Evolutionary conservation across 1,284 basidiomycete genomes (phyloP).

Genomic region (Cryptococcus wingfieldii): DNA sequence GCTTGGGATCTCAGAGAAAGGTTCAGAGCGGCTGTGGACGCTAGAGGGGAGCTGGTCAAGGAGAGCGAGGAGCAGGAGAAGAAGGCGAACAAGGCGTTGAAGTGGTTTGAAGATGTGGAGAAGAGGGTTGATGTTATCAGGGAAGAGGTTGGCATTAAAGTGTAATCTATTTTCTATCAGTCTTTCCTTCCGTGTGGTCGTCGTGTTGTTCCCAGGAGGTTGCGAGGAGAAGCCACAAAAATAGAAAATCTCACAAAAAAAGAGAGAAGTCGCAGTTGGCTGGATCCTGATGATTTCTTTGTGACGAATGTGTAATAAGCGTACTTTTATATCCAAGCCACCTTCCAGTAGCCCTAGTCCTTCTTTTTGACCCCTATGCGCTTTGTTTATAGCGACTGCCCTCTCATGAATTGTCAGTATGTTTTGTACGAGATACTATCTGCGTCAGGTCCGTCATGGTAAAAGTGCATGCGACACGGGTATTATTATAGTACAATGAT

Average conservation of each 20-base stretch:
- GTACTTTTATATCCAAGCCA: not conserved
- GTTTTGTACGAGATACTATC: too few species aligned
- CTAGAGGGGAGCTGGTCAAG: slow-evolving; percentile 68
- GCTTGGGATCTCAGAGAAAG: slow-evolving; percentile 85
- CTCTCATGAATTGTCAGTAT: too few species aligned
- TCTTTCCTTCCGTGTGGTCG: not conserved
- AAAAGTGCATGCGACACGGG: not conserved
- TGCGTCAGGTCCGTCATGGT: too few species aligned
- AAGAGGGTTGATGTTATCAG: slow-evolving; percentile 58
- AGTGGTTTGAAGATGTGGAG: slow-evolving; percentile 64
- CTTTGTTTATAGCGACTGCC: too few species aligned
- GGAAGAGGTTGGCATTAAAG: slow-evolving; percentile 38
- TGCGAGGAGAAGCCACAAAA: not conserved
- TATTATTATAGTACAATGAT: not conserved
- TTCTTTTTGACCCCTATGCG: too few species aligned
- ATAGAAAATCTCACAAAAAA: not conserved
- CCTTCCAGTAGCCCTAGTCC: not conserved
- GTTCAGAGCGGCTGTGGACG: slow-evolving; percentile 76
- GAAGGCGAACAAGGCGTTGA: slow-evolving; percentile 65
- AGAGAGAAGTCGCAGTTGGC: not conserved
- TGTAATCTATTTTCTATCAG: slow-evolving; percentile 4
- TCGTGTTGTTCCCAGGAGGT: not conserved
- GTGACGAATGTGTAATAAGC: slow-evolving; percentile 2
- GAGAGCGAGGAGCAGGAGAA: slow-evolving; percentile 69
- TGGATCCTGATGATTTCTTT: not conserved